Percentiles rank a stretch among this genome's conserved stretches.
Evolutionary conservation across 2,329 filamentous ascomycete species (phyloP).

Genomic region (Polychaeton citri): DNA sequence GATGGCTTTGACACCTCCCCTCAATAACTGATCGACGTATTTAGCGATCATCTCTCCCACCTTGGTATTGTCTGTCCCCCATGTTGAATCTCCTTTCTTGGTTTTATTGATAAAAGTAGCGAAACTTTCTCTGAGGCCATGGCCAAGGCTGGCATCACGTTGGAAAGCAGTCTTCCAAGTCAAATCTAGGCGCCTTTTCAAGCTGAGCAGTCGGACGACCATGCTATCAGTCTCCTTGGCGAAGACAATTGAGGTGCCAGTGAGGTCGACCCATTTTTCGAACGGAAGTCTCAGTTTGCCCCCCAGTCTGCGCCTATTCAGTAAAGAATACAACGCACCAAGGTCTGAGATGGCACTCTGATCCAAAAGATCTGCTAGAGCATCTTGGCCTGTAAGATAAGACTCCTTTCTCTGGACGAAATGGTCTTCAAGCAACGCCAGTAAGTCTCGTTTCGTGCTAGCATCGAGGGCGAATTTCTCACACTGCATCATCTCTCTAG

Average conservation of each 20-base stretch:
- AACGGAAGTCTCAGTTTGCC: slow-evolving; percentile 59
- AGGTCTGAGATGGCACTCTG: slow-evolving; percentile 57
- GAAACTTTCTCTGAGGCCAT: slow-evolving; percentile 73
- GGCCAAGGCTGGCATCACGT: slow-evolving; percentile 61
- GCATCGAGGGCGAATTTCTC: slow-evolving; percentile 71
- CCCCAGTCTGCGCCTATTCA: slow-evolving; percentile 59
- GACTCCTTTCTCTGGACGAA: slow-evolving; percentile 55
- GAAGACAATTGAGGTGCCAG: slow-evolving; percentile 65
- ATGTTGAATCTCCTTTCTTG: slow-evolving; percentile 55
- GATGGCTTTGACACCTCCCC: slow-evolving; percentile 74
- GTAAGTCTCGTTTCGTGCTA: slow-evolving; percentile 65
- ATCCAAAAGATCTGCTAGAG: slow-evolving; percentile 60
- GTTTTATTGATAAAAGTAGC: slow-evolving; percentile 83
- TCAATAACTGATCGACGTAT: slow-evolving; percentile 79
- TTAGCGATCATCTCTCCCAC: slow-evolving; percentile 98
- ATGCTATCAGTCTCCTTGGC: slow-evolving; percentile 68
- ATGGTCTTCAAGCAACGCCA: slow-evolving; percentile 57
- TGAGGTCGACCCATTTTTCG: slow-evolving; percentile 60
- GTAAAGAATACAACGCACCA: slow-evolving; percentile 62
- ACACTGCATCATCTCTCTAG: slow-evolving; percentile 60
- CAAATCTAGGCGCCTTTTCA: slow-evolving; percentile 67
- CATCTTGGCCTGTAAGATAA: slow-evolving; percentile 29
- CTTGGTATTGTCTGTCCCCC: slow-evolving; percentile 77
- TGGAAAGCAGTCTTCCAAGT: slow-evolving; percentile 67
- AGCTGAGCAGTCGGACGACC: slow-evolving; percentile 66